Percentiles rank a stretch among this genome's conserved stretches.
These are phyloP conservation scores for Wickerhamomyces kurtzmanii DNA, from an alignment of 805 yeast species.

Conservation along the genomic window DNA sequence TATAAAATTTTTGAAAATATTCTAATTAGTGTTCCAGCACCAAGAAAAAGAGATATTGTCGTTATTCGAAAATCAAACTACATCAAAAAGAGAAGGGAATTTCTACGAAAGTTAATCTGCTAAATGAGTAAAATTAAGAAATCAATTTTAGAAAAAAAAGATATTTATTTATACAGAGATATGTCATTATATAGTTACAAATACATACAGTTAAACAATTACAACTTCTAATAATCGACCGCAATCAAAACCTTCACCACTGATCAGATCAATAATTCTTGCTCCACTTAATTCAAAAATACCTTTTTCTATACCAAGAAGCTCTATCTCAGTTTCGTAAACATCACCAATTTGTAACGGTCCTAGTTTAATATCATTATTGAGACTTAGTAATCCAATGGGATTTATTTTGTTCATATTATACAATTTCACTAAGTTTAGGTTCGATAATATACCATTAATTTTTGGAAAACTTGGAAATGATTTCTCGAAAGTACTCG, in stretches of 20 bases:
- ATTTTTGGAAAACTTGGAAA: constrained; percentile 16
- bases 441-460: constrained; percentile 11
- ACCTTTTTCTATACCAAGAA: constrained; percentile 59
- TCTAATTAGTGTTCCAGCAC: constrained; percentile 19
- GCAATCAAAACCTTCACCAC: constrained; percentile 64
- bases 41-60: constrained; percentile 17
- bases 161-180: not conserved
- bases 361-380: constrained; percentile 58
- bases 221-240: constrained; percentile 63
- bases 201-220: constrained; percentile 24
- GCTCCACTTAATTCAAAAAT: constrained; percentile 55
- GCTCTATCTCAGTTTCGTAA: constrained; percentile 49
- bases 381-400: constrained; percentile 51
- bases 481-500: constrained; percentile 4
- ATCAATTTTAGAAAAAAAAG: too few species aligned
- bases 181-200: not conserved
- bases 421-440: constrained; percentile 22
- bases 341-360: constrained; percentile 51
- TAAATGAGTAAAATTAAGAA: constrained; percentile 1
- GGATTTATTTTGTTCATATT: constrained; percentile 28
- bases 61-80: constrained; percentile 14
- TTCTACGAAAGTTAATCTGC: constrained; percentile 17
- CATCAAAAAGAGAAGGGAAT: constrained; percentile 20
- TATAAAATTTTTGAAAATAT: constrained; percentile 20
- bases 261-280: constrained; percentile 48